Conservation (phyloP, 75 land plant species). For the Pseudotsuga menziesii region DNA sequence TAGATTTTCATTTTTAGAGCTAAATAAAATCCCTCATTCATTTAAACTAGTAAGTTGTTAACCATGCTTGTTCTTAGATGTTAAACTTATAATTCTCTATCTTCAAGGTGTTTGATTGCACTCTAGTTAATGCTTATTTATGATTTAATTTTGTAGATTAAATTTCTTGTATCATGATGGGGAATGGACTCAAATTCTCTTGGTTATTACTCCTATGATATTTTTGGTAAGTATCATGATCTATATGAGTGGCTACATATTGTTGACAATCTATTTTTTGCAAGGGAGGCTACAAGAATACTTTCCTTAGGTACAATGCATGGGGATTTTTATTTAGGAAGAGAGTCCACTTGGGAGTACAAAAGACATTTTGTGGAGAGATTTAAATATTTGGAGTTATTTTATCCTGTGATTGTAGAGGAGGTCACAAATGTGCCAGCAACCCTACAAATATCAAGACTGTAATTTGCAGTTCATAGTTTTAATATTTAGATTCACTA, state of each 20-base stretch:
- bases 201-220: conserved; percentile 46
- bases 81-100: background rate
- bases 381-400: conserved; percentile 24
- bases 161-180: conserved; percentile 39
- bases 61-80: background rate
- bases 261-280: conserved; percentile 43
- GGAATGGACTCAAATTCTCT: conserved; percentile 36
- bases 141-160: conserved; percentile 20
- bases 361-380: conserved; percentile 32
- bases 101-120: background rate
- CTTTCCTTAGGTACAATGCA: conserved; percentile 44
- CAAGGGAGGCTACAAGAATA: conserved; percentile 45
- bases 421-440: conserved; percentile 21
- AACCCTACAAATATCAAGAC: conserved; percentile 62
- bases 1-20: conserved; percentile 32
- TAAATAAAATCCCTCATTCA: conserved; percentile 38
- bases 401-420: conserved; percentile 32
- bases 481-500: too few species aligned
- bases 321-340: conserved; percentile 46
- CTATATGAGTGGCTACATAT: conserved; percentile 32
- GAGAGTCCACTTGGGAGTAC: conserved; percentile 37
- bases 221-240: conserved; percentile 42
- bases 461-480: conserved; percentile 10
- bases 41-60: conserved; percentile 29
- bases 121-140: background rate